Base-by-base conservation (phyloP, 352 stramenopile genomes). In the Elongisporangium senticosum region DNA sequence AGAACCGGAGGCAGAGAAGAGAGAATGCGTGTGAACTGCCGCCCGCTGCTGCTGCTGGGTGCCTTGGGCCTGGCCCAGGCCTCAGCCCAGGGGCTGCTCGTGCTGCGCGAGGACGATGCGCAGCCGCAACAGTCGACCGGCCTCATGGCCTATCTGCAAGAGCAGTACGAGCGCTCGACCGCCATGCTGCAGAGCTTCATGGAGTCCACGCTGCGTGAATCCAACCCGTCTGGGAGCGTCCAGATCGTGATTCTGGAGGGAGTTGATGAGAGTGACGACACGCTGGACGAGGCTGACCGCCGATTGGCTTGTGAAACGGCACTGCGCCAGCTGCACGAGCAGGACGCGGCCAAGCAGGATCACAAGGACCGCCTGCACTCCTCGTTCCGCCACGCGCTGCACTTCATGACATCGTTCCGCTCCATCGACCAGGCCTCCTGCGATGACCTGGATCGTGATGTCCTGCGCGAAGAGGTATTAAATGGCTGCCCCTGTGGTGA, bases 391-490 rank as follows among this genome's bases (percentile, higher is more conserved):
- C 61, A 75, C 23, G 70, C 72, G 15, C 61, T 85, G 23, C 63
- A 73, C n/a, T 37, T 69, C 22, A 62, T 86, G 22, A 43, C 33
- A 4, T 72, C 75, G 50, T 37, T 84, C 10, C 63, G 75, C 17
- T 66, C 76, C n/a, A 61, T 69, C 54, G 68, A 78, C 23, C 67
- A 75, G 51, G 62, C 73, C 37, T 83, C 68, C 37, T 90, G 81
- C 22, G 69, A 87, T 0, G 75, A 83, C 49, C 66, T 89, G 5
- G 60, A 61, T 11, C 56, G 62, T 10, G 15, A 52, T 2, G 60
- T 61, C 20, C 53, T 87, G 1, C 51, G 72, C 5, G 55, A 67
- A 8, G 72, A 87, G 65, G 68, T 75, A 26, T 26, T 26, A 20
- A 17, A 52, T 20, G 28, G 26, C 23, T 39, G 56, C 40, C 52